Percentiles rank a stretch among this genome's conserved stretches.
Conservation (phyloP, 352 stramenopile genomes). For the Globisporangium paroecandrum region DNA sequence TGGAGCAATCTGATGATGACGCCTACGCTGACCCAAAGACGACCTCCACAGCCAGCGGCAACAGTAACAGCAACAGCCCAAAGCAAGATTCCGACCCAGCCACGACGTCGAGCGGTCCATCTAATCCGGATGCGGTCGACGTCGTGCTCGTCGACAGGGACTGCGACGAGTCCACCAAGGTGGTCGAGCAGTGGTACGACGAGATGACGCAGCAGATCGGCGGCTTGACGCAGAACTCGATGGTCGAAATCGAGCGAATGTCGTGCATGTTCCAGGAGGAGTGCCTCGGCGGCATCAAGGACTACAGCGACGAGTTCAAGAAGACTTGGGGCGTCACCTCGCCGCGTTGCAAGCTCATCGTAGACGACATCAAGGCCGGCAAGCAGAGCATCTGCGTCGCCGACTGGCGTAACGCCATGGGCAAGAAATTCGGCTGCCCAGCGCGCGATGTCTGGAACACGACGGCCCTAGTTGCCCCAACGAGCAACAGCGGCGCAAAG, state of each 20-base stretch:
- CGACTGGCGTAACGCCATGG: background rate
- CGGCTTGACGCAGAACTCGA: slow-evolving; percentile 27
- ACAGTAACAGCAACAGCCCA: background rate
- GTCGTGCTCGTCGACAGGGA: slow-evolving; percentile 25
- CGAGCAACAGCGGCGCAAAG: background rate
- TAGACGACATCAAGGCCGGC: background rate
- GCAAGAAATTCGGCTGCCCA: background rate
- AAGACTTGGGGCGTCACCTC: slow-evolving; percentile 27
- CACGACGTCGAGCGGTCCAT: background rate
- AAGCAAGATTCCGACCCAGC: background rate
- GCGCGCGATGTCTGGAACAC: background rate
- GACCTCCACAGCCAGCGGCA: background rate
- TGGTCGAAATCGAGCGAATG: slow-evolving; percentile 51
- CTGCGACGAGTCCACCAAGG: slow-evolving; percentile 20
- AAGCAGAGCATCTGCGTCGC: background rate
- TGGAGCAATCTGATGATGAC: background rate
- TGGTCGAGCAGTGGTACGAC: slow-evolving; percentile 39
- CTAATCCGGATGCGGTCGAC: background rate
- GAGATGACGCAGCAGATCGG: slow-evolving; percentile 30
- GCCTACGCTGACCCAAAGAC: background rate
- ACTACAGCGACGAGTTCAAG: slow-evolving; percentile 48
- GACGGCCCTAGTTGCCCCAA: background rate
- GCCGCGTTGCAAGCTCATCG: background rate
- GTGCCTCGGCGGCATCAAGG: slow-evolving; percentile 37
- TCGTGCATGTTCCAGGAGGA: slow-evolving; percentile 48